Evolutionary conservation across 306 rosid species (phyloP), one percentile per base, ranked within the genome.

Genomic region (Corylus avellana): DNA sequence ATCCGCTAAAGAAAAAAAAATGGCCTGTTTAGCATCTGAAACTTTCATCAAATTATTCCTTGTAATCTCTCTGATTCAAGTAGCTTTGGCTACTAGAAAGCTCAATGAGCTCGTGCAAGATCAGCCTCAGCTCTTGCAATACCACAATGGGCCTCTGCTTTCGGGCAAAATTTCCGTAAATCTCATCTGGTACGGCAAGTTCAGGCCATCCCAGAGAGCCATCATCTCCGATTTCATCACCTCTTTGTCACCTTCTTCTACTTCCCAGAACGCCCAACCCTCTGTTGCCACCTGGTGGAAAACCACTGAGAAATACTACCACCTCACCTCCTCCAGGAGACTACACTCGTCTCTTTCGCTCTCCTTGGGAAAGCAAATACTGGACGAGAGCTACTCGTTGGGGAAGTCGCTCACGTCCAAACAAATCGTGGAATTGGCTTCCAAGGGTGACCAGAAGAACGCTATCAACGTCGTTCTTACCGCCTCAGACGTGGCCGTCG

Each of bases 221-320:
- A 86, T 94, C 0, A 32, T 94, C 47, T 29, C 96, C 8, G 98
- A 92, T 82, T 94, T 94, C 72, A 3, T 94, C 8, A 78, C 86
- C 74, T 92, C 98, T 4, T 70, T 94, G 7, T 42, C 46, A 0
- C 79, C 93, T 4, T 83, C 90, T 12, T 76, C 85, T 0, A 17
- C 76, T 0, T 6, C 82, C 0, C 76, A 76, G 0, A 50, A 55
- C 74, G 68, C 4, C 59, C 77, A 83, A 12, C 98, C 98, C 0
- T 88, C 96, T 5, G 97, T 94, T 62, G 77, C 92, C 51, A 12
- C 87, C 3, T 94, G 98, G 98, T 94, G 98, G 98, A 90, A 87
- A 75, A 85, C 84, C 50, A 94, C 96, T 0, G 98, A 89, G 73
- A 94, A 90, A 7, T 94, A 94, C 86, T 90, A 92, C 79, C 88